Percentiles rank a stretch among this genome's conserved stretches.
Evolutionary conservation across 768 basidiomycete species (phyloP).

Genomic region (Myochromella boudieri): DNA sequence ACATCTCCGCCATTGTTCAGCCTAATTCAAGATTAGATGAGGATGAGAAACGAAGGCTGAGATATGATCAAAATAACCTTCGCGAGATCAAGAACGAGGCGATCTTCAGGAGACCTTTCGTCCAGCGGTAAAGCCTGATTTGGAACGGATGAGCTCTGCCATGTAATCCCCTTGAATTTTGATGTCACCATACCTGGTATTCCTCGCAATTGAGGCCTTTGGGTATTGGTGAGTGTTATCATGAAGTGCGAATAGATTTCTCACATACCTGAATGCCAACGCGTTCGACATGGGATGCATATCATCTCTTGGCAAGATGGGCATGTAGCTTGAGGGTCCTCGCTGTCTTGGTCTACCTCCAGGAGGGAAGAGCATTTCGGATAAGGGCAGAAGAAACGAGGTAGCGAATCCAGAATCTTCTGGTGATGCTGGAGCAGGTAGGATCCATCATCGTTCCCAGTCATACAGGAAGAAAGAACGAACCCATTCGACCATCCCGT

Average conservation of each 20-base stretch:
- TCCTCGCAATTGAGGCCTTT: conserved; percentile 11
- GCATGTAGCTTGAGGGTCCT: conserved; percentile 32
- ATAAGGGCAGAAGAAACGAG: conserved; percentile 37
- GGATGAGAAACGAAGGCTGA: not conserved
- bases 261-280: conserved; percentile 35
- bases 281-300: conserved; percentile 33
- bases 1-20: conserved; percentile 39
- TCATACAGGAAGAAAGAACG: not conserved
- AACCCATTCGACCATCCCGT: conserved; percentile 36
- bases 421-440: conserved; percentile 28
- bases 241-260: too few species aligned
- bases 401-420: conserved; percentile 32
- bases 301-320: conserved; percentile 30
- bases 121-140: conserved; percentile 32
- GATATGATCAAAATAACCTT: conserved; percentile 21
- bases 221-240: too few species aligned
- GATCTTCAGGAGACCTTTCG: conserved; percentile 38
- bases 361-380: conserved; percentile 35
- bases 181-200: conserved; percentile 17
- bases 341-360: conserved; percentile 30
- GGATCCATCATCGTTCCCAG: not conserved
- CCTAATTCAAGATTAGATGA: conserved; percentile 21
- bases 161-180: not conserved
- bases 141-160: too few species aligned
- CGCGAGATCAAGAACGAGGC: conserved; percentile 29